These are phyloP conservation scores for Ephemerocybe angulata DNA, from an alignment of 768 basidiomycete species.

Conservation along the genomic window DNA sequence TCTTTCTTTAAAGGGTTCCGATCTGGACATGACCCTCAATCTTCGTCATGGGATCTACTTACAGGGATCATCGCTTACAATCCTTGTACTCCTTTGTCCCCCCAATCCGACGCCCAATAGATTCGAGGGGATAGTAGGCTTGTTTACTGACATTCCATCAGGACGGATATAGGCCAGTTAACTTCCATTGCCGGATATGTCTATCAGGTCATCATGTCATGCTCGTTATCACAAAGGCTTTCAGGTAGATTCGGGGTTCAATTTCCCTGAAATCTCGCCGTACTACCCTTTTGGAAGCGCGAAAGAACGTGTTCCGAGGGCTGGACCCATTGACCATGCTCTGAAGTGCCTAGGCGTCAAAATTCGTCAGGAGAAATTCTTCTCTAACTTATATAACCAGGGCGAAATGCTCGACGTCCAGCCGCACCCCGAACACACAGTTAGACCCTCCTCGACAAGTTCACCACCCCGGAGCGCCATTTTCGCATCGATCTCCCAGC, in stretches of 20 bases:
- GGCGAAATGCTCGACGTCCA: background rate
- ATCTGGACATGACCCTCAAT: background rate
- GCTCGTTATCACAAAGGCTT: background rate
- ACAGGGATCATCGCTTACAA: background rate
- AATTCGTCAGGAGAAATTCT: background rate
- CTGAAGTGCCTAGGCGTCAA: background rate
- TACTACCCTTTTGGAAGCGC: background rate
- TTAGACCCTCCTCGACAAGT: background rate
- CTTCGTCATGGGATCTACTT: background rate
- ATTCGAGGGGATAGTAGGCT: background rate
- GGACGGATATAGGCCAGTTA: background rate
- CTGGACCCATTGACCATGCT: background rate
- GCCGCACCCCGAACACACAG: background rate
- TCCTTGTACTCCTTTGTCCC: background rate
- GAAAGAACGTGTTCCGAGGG: background rate
- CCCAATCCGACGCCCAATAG: background rate
- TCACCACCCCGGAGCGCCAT: background rate
- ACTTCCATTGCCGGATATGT: background rate
- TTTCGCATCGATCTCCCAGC: background rate
- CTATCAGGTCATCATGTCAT: background rate
- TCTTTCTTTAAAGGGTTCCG: background rate
- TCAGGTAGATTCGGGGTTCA: background rate
- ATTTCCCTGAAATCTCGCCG: conserved; percentile 2
- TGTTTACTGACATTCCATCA: background rate
- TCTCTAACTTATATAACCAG: background rate